phyloP scores from a whole-genome alignment of 139 green algal genomes.

The Chlamydomonas schloesseri region DNA sequence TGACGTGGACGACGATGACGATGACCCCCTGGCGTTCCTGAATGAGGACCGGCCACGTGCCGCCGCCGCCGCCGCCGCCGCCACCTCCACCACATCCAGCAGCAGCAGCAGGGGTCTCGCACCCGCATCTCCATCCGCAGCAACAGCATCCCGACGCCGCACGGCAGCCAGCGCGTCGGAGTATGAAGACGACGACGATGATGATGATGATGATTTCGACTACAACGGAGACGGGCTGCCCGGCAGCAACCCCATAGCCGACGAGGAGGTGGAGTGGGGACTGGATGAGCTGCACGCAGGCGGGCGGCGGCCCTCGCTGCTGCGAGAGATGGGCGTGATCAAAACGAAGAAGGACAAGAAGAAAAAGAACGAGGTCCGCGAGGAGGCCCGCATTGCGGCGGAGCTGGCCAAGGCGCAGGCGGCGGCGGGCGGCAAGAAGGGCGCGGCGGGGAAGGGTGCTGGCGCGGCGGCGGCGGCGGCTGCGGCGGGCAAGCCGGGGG shows the following conservation, averaged over 20 bases:
- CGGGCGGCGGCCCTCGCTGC: constrained; percentile 31
- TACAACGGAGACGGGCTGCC: neutral
- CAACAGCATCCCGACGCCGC: too few relatives aligned
- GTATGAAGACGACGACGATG: neutral
- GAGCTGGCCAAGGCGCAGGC: neutral
- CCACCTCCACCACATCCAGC: neutral
- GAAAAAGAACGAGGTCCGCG: neutral
- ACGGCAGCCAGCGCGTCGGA: too few relatives aligned
- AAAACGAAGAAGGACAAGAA: neutral
- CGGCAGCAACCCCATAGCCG: neutral
- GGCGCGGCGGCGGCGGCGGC: neutral
- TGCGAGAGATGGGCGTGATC: constrained; percentile 37
- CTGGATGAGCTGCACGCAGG: constrained; percentile 40
- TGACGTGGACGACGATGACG: neutral
- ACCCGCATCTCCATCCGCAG: too few relatives aligned
- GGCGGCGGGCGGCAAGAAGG: neutral
- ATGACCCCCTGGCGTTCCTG: constrained; percentile 31
- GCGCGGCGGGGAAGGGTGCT: neutral
- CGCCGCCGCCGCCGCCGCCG: neutral
- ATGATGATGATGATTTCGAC: neutral
- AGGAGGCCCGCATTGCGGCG: neutral
- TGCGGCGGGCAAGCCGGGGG: neutral
- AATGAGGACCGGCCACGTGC: neutral
- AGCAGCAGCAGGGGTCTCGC: too few relatives aligned
- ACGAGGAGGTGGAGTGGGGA: constrained; percentile 50